Conservation (phyloP, 2,329 filamentous ascomycete species). For the Fusarium sambucinum region DNA sequence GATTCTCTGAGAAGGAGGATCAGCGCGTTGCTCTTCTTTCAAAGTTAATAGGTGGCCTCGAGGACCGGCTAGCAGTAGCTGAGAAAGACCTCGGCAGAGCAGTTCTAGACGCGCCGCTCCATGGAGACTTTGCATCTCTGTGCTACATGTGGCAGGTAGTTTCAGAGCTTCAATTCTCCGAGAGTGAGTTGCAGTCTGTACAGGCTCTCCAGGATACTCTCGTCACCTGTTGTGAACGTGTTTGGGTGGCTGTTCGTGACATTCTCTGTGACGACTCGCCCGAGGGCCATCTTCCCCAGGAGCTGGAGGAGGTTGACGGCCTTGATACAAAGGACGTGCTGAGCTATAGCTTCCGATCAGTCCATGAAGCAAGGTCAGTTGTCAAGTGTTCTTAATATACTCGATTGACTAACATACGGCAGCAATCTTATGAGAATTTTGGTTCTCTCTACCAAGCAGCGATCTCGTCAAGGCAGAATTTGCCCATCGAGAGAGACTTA, state of each 20-base stretch:
- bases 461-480: conserved; percentile 58
- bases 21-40: conserved; percentile 65
- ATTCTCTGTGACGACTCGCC: conserved; percentile 94
- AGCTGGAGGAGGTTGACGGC: conserved; percentile 77
- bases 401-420: conserved; percentile 27
- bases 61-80: conserved; percentile 73
- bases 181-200: conserved; percentile 53
- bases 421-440: conserved; percentile 79
- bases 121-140: conserved; percentile 76
- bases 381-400: conserved; percentile 19
- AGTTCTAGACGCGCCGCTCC: conserved; percentile 74
- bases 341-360: conserved; percentile 93
- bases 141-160: conserved; percentile 68
- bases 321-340: conserved; percentile 88
- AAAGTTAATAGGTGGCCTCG: conserved; percentile 70
- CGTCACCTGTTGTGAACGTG: conserved; percentile 69
- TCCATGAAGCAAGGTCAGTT: conserved; percentile 89
- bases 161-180: conserved; percentile 56
- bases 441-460: conserved; percentile 65
- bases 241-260: conserved; percentile 81
- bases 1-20: conserved; percentile 61
- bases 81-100: conserved; percentile 74
- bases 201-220: conserved; percentile 65
- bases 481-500: conserved; percentile 68
- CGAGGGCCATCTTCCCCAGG: conserved; percentile 85